Evolutionary conservation across 768 basidiomycete genomes (phyloP).

Genomic region (Lyophyllum atratum): DNA sequence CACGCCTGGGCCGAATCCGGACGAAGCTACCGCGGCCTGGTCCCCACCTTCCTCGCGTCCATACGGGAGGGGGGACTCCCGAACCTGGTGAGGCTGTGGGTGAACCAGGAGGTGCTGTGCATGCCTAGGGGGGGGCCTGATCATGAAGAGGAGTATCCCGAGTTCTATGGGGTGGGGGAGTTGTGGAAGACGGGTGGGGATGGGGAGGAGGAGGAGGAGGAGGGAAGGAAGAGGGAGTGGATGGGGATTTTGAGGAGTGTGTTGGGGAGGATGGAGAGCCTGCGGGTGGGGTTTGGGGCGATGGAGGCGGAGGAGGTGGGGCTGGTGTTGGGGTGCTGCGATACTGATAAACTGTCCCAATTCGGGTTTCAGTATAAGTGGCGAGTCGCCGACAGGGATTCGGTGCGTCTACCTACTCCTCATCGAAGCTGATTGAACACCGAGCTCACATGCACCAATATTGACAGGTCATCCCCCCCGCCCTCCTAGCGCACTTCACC

Average conservation of each 20-base stretch:
- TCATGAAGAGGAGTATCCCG: neutral
- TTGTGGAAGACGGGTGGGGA: conserved; percentile 2
- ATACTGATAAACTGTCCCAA: conserved; percentile 9
- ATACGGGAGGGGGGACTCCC: conserved; percentile 5
- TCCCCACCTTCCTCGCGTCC: conserved; percentile 15
- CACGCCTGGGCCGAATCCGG: neutral
- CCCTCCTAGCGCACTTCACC: conserved; percentile 12
- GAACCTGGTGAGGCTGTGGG: conserved; percentile 21
- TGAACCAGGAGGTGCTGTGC: conserved; percentile 17
- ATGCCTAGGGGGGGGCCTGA: neutral
- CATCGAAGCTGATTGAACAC: neutral
- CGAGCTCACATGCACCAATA: neutral
- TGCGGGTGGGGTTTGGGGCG: conserved; percentile 16
- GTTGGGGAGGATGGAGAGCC: conserved; percentile 15
- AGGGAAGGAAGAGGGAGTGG: conserved; percentile 10
- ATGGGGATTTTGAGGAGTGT: neutral
- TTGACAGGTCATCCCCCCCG: conserved; percentile 14
- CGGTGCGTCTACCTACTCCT: neutral
- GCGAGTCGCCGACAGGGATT: conserved; percentile 7
- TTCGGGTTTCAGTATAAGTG: conserved; percentile 20
- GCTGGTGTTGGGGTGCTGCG: conserved; percentile 12
- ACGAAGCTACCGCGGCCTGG: conserved; percentile 17
- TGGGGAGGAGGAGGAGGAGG: neutral
- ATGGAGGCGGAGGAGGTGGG: conserved; percentile 5
- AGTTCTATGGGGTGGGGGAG: neutral